A percentile compares a stretch with the other conserved stretches of the same genome.
Evolutionary conservation across 257 asterid genomes (phyloP).

Genomic region (Datura wrightii): DNA sequence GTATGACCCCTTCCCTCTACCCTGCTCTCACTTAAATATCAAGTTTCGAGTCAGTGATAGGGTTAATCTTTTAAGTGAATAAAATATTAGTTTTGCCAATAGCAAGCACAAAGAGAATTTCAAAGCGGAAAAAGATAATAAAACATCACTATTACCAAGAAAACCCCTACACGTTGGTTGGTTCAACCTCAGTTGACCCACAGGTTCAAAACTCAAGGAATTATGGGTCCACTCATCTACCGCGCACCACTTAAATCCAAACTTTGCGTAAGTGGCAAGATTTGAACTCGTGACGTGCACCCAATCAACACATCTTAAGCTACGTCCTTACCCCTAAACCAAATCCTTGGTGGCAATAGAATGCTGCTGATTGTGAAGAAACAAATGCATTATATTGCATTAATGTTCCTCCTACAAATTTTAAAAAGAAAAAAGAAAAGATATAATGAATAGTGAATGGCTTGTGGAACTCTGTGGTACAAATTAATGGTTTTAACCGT

Average conservation of each 20-base stretch:
- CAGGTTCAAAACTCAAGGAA: neutral
- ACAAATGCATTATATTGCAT: constrained; percentile 1
- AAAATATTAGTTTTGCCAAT: neutral
- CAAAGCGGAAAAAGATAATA: neutral
- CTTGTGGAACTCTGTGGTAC: neutral
- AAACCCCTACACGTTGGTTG: neutral
- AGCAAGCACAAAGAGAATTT: neutral
- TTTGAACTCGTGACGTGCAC: neutral
- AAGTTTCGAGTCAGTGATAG: neutral
- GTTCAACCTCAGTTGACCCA: neutral
- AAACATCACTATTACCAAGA: neutral
- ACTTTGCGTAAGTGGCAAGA: neutral
- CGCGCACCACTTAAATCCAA: neutral
- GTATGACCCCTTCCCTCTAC: neutral
- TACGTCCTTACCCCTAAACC: neutral
- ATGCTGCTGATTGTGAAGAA: neutral
- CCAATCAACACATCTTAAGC: constrained; percentile 1
- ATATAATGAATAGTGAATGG: neutral
- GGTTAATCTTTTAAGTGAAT: neutral
- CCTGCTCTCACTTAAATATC: neutral
- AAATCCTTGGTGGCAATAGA: neutral
- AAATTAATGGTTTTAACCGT: constrained; percentile 13
- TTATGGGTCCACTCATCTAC: neutral
- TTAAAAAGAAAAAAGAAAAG: neutral
- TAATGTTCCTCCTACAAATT: neutral